A percentile compares a stretch with the other conserved stretches of the same genome.
Conservation (phyloP, 73 alveolate species). For the Paramecium biaurelia region DNA sequence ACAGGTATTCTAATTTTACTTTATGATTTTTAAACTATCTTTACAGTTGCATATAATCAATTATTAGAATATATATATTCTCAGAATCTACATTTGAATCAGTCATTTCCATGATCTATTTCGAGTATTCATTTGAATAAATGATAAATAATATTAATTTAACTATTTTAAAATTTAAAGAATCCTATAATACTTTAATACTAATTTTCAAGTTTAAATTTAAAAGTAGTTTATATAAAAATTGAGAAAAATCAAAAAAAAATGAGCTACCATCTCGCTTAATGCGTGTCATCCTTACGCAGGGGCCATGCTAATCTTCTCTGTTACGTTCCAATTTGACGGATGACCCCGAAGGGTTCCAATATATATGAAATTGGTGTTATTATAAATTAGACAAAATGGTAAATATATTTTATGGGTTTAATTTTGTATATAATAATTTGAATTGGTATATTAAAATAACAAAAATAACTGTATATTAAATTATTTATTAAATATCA, state of each 20-base stretch:
- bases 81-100: too few relatives aligned
- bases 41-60: too few relatives aligned
- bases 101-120: too few relatives aligned
- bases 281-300: slow-evolving; percentile 99
- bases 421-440: not conserved
- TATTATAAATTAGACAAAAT: not conserved
- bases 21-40: too few relatives aligned
- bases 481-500: not conserved
- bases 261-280: slow-evolving; percentile 63
- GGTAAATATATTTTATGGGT: not conserved
- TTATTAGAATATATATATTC: too few relatives aligned
- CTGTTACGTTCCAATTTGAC: slow-evolving; percentile 99
- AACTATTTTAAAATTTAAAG: too few relatives aligned
- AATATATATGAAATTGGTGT: not conserved
- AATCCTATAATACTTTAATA: too few relatives aligned
- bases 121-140: too few relatives aligned
- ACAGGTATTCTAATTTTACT: too few relatives aligned
- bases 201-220: not conserved
- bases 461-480: not conserved
- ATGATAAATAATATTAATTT: too few relatives aligned
- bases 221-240: not conserved
- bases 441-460: not conserved
- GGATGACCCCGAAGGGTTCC: slow-evolving; percentile 65
- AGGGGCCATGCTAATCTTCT: slow-evolving; percentile 99
- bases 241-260: not conserved